A percentile compares a stretch with the other conserved stretches of the same genome.
These are phyloP conservation scores for Chenopodium berlandieri DNA, from an alignment of 148 eudicot species.

Conservation along the genomic window DNA sequence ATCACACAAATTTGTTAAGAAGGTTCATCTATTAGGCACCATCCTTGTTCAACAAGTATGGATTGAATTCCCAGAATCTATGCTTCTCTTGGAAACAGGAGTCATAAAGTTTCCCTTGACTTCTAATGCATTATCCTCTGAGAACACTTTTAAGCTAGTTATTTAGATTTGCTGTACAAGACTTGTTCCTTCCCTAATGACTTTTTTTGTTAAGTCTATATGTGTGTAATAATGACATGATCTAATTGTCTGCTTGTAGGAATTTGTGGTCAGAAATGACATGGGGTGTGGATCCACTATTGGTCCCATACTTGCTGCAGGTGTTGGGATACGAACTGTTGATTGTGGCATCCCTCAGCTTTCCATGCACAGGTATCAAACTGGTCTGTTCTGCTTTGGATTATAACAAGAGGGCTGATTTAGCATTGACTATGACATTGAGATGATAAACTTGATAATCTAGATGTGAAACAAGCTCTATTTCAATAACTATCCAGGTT, in stretches of 20 bases:
- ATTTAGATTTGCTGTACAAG: neutral
- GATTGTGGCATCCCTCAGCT: slow-evolving; percentile 93
- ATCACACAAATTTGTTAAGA: no score
- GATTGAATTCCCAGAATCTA: no score
- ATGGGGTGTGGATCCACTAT: slow-evolving; percentile 99
- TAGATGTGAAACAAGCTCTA: neutral
- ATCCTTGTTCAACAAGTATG: no score
- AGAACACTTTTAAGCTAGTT: no score
- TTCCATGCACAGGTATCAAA: slow-evolving; percentile 94
- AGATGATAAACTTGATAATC: neutral
- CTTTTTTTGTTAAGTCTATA: neutral
- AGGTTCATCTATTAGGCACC: no score
- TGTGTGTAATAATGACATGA: neutral
- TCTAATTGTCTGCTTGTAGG: slow-evolving; percentile 39
- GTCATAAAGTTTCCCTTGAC: no score
- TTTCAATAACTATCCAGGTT: no score
- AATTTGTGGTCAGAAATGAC: slow-evolving; percentile 96
- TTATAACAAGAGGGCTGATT: neutral
- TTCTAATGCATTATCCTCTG: no score
- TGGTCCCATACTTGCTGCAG: slow-evolving; percentile 96
- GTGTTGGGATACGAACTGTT: slow-evolving; percentile 92
- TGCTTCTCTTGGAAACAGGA: no score
- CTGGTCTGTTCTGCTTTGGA: neutral
- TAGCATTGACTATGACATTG: neutral
- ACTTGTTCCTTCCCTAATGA: neutral